Evolutionary conservation across 306 rosid genomes (phyloP).

Genomic region (Dalbergia oliveri): DNA sequence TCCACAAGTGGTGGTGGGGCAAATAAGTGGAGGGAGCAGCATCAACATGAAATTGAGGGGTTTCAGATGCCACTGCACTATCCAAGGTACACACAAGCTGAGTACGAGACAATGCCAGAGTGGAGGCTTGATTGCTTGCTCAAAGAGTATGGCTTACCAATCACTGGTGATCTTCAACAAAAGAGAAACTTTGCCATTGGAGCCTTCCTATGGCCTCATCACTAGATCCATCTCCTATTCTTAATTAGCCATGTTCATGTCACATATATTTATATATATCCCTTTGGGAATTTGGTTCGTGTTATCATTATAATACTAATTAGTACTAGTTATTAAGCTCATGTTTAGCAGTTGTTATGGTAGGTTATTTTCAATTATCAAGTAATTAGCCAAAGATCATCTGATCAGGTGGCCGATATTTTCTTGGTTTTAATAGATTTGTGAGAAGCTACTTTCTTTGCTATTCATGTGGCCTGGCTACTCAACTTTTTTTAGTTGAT

Average conservation of each 20-base stretch:
- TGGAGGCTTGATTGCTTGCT: slow-evolving; percentile 78
- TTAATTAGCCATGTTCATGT: too few relatives aligned
- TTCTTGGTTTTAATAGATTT: background rate
- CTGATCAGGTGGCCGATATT: background rate
- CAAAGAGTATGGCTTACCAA: slow-evolving; percentile 66
- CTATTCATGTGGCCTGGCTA: background rate
- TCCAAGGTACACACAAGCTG: slow-evolving; percentile 66
- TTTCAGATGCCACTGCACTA: slow-evolving; percentile 80
- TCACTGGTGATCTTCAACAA: slow-evolving; percentile 55
- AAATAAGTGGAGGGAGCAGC: slow-evolving; percentile 16
- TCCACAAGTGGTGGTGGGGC: background rate
- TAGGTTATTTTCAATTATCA: background rate
- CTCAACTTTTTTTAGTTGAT: background rate
- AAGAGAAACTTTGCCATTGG: slow-evolving; percentile 74
- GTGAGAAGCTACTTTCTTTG: background rate
- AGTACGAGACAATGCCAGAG: slow-evolving; percentile 76
- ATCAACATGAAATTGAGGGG: slow-evolving; percentile 16
- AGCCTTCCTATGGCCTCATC: slow-evolving; percentile 65
- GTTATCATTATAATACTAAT: background rate
- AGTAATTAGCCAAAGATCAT: background rate
- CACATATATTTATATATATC: too few relatives aligned
- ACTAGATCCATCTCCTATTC: background rate
- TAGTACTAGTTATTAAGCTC: background rate
- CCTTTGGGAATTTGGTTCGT: background rate
- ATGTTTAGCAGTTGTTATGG: background rate